These are phyloP conservation scores for Hypericum perforatum DNA, from an alignment of 345 rosid genomes.

Conservation along the genomic window DNA sequence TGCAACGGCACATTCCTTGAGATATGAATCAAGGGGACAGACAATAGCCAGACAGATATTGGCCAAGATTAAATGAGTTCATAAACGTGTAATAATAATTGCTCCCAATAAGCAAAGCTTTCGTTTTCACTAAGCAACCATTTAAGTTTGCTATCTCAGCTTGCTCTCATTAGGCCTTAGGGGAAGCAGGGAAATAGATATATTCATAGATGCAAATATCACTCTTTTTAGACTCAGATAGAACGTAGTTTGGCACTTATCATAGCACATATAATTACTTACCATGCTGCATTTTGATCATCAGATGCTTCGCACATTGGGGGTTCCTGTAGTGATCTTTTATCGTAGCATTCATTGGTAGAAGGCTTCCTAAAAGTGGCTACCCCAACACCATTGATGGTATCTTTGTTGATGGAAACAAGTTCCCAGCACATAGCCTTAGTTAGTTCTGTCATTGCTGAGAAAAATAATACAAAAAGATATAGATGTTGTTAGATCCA, in stretches of 20 bases:
- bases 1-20: conserved; percentile 1
- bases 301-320: conserved; percentile 3
- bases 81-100: no score
- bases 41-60: no score
- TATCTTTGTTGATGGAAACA: conserved; percentile 62
- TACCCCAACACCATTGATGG: conserved; percentile 57
- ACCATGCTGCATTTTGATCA: conserved; percentile 6
- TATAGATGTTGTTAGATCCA: neutral
- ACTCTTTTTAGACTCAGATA: no score
- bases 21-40: neutral
- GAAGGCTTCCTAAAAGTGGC: conserved; percentile 77
- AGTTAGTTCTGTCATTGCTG: conserved; percentile 75
- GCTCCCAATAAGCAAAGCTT: no score
- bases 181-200: no score
- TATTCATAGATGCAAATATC: no score
- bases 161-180: no score
- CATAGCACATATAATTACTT: neutral
- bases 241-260: no score
- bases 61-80: no score
- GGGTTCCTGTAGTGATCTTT: neutral
- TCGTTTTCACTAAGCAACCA: no score
- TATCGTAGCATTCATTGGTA: conserved; percentile 64
- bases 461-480: conserved; percentile 20
- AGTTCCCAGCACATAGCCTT: conserved; percentile 90
- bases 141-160: no score